Evolutionary conservation across 2,329 filamentous ascomycete species (phyloP).

Genomic region (Septoria petroselini): DNA sequence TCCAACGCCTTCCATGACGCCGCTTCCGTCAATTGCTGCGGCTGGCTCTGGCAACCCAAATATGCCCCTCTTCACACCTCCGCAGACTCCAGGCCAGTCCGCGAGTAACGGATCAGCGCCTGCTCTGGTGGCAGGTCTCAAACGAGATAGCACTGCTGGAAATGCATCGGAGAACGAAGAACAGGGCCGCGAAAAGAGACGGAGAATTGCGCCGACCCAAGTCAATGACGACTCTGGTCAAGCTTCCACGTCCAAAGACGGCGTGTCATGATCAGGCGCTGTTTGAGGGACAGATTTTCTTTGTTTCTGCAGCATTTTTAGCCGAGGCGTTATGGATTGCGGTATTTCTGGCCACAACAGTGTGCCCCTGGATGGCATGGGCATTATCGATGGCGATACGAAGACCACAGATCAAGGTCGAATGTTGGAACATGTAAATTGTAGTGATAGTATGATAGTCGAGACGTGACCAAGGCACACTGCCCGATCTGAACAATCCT

Average conservation of each 20-base stretch:
- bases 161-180: slow-evolving; percentile 41
- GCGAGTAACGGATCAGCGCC: slow-evolving; percentile 17
- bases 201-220: slow-evolving; percentile 47
- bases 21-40: slow-evolving; percentile 39
- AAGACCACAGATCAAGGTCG: too few species aligned
- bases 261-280: not conserved
- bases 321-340: not conserved
- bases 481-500: not conserved
- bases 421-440: too few species aligned
- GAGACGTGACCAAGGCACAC: too few species aligned
- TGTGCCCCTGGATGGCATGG: too few species aligned
- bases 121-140: slow-evolving; percentile 21
- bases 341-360: too few species aligned
- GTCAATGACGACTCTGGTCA: slow-evolving; percentile 27
- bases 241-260: slow-evolving; percentile 3
- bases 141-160: slow-evolving; percentile 33
- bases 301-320: too few species aligned
- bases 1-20: slow-evolving; percentile 36
- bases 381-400: too few species aligned
- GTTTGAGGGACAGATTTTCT: not conserved
- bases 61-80: slow-evolving; percentile 81
- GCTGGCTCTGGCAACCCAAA: slow-evolving; percentile 29
- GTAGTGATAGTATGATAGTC: too few species aligned
- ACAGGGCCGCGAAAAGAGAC: slow-evolving; percentile 42
- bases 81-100: slow-evolving; percentile 68